Evolutionary conservation across 2,329 filamentous ascomycete species (phyloP), one percentile per base, ranked within the genome.

Genomic region (Teratosphaeria pseudoeucalypti): DNA sequence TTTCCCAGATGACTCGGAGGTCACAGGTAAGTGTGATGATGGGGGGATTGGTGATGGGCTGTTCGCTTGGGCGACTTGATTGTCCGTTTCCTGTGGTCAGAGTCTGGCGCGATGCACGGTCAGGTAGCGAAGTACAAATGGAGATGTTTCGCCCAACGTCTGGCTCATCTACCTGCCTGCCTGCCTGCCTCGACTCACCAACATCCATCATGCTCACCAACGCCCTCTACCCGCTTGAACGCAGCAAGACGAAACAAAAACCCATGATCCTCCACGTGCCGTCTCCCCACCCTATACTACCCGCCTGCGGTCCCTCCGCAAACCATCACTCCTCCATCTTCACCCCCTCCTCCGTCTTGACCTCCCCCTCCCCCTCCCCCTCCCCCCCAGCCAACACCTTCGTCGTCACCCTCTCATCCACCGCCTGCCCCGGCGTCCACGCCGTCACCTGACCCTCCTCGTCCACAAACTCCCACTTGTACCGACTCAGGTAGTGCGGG

Each of bases 391-490:
- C 69, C 59, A 72, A 54, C 14, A 71, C 67, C 60, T 68, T 69
- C 47, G 66, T 69, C 62, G 63, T 65, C 12, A 71, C 69, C 57
- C 64, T 66, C 57, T 65, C 67, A 57, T 70, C 68, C 52, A 70
- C 63, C 14, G 62, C 61, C 2, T 65, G 66, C 34, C 70, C 70
- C 3, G 70, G 70, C 29, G 69, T 72, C 62, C 66, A 70, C 3
- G 65, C 65, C 32, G 92, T 89, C 6, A 95, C 86, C 59, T 95
- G 87, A 61, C 91, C 92, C 55, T 90, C 82, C 76, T 99, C 94
- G 73, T 99, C 90, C 53, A 97, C 88, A 68, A 96, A 97, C 72
- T 99, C 92, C 72, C 97, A 97, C 76, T 96, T 95, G 77, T 97
- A 99, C 58, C 91, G 83, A 64, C 91, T 96, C 11, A 99, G 83